phyloP scores from a whole-genome alignment of 345 rosid species.

The Sonneratia alba region DNA sequence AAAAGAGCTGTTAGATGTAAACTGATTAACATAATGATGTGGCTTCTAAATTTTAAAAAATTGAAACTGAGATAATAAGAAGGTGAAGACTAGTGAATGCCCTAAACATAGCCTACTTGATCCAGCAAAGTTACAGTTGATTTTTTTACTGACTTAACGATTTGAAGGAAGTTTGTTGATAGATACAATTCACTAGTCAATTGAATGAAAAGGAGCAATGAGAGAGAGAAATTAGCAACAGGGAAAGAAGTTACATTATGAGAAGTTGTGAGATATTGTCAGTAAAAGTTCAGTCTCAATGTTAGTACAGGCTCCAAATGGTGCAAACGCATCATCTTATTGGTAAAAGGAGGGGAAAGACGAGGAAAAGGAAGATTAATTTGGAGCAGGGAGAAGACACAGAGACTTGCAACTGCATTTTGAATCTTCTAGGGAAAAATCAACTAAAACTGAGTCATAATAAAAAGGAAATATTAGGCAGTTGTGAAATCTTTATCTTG shows the following conservation, averaged over 20 bases:
- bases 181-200: neutral
- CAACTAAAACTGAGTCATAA: no score
- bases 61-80: neutral
- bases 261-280: no score
- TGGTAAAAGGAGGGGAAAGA: no score
- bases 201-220: neutral
- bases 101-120: neutral
- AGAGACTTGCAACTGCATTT: no score
- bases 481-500: no score
- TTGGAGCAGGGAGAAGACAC: no score
- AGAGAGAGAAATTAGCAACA: neutral
- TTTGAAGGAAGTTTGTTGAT: neutral
- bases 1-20: neutral
- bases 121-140: neutral
- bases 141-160: neutral
- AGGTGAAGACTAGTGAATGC: neutral
- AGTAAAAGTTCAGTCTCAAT: neutral
- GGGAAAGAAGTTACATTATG: neutral
- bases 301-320: neutral
- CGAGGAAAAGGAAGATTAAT: no score
- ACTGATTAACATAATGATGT: neutral
- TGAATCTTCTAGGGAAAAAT: no score
- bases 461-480: no score
- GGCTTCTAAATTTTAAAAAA: no score
- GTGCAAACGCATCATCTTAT: neutral